Conservation (phyloP, 805 yeast species). For the Starmerella roubikii region DNA sequence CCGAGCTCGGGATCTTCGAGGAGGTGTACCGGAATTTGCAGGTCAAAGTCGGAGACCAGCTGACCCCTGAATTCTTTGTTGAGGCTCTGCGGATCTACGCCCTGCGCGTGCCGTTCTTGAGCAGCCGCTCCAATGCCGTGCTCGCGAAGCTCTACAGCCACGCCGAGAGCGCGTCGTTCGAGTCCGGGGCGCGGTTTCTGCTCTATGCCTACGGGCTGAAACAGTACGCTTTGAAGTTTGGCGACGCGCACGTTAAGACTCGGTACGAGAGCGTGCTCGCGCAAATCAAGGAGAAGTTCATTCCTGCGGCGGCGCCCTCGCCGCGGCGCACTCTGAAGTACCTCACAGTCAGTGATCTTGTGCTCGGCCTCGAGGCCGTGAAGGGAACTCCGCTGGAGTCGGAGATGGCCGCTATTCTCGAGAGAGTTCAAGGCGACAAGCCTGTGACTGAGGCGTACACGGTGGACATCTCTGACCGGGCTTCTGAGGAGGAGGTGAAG, state of each 20-base stretch:
- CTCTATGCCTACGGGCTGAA: slow-evolving; percentile 14
- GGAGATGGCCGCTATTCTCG: slow-evolving; percentile 1
- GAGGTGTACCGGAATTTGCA: slow-evolving; percentile 7
- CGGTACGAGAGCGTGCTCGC: slow-evolving; percentile 1
- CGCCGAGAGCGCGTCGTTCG: slow-evolving; percentile 2
- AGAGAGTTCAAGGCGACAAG: slow-evolving; percentile 5
- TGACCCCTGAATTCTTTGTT: slow-evolving; percentile 8
- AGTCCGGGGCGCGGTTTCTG: slow-evolving; percentile 10
- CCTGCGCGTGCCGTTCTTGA: slow-evolving; percentile 14
- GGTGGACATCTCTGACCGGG: slow-evolving; percentile 5
- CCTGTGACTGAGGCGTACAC: slow-evolving; percentile 4
- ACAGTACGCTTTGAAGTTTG: slow-evolving; percentile 12
- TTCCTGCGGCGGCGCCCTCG: not conserved
- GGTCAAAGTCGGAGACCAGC: not conserved
- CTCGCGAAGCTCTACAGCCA: slow-evolving; percentile 9
- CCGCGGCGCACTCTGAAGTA: slow-evolving; percentile 4
- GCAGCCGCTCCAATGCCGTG: slow-evolving; percentile 8
- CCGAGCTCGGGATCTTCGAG: slow-evolving; percentile 18
- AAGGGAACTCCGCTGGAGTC: not conserved
- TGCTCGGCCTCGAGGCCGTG: slow-evolving; percentile 9
- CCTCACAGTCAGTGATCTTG: slow-evolving; percentile 3
- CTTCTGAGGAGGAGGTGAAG: not conserved
- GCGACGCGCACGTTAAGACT: not conserved
- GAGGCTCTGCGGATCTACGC: slow-evolving; percentile 19
- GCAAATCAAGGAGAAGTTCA: not conserved